Percentiles rank a stretch among this genome's conserved stretches.
These are phyloP conservation scores for rapeseed (Brassica napus) DNA, from an alignment of 345 rosid genomes.

Conservation along the genomic window Da-Ae NC_063442.1:43008001-43008500, in stretches of 20 bases:
- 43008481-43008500: neutral
- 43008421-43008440: neutral
- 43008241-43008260: neutral
- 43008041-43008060: neutral
- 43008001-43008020: neutral
- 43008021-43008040: neutral
- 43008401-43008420: neutral
- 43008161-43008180: neutral
- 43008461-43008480: neutral
- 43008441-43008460: neutral
- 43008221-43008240: neutral
- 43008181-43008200: neutral
- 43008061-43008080: neutral
- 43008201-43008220: neutral
- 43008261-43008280: neutral
- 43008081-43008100: neutral
- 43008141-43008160: neutral
- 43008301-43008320: neutral
- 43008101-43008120: neutral
- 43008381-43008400: neutral
- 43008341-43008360: neutral
- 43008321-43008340: neutral
- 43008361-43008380: neutral
- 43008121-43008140: neutral
- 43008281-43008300: neutral